Percentiles rank a stretch among this genome's conserved stretches.
phyloP scores from a whole-genome alignment of 768 basidiomycete species.

The Lactifluus subvellereus region DNA sequence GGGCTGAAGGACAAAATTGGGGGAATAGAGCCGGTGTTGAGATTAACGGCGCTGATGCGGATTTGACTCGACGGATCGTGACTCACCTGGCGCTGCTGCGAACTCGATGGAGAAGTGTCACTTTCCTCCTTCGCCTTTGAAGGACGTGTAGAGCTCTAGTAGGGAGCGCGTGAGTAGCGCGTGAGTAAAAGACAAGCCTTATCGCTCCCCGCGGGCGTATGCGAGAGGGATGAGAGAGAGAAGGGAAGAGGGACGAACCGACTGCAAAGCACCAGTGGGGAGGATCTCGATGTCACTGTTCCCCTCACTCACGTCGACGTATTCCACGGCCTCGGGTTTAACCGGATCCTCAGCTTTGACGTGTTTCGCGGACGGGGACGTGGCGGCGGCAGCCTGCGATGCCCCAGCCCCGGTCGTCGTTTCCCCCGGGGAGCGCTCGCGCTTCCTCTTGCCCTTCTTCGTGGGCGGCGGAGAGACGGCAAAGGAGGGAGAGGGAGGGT shows the following conservation, averaged over 20 bases:
- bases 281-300: constrained; percentile 19
- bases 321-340: neutral
- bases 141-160: neutral
- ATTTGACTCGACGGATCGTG: neutral
- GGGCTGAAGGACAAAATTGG: neutral
- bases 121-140: neutral
- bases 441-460: constrained; percentile 11
- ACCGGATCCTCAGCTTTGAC: neutral
- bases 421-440: neutral
- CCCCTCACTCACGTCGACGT: neutral
- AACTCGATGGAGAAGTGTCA: neutral
- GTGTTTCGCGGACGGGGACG: no score
- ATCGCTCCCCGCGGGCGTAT: neutral
- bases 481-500: neutral
- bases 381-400: no score
- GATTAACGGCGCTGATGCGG: neutral
- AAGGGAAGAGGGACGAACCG: neutral
- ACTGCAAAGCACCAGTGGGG: neutral
- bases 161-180: neutral
- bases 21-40: neutral
- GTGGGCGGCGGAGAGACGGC: neutral
- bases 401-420: no score
- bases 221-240: neutral
- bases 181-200: neutral
- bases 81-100: constrained; percentile 8